Base-by-base conservation (phyloP, 352 stramenopile genomes). In the Globisporangium radiosum region DNA sequence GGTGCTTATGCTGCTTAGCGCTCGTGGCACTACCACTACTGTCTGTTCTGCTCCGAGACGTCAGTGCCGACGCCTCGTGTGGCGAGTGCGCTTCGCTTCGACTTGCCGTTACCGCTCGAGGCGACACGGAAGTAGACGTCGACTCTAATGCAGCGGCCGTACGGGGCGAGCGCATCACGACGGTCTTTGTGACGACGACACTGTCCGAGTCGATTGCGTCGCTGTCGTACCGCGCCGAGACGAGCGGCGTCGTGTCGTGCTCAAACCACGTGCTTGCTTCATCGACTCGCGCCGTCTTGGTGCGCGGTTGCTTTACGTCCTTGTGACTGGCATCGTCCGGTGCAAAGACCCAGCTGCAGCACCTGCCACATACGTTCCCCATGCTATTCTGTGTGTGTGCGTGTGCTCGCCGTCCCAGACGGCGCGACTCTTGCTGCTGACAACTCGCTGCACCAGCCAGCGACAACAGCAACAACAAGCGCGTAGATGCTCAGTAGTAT, bases 211-310 rank as follows among this genome's bases (percentile, higher is more conserved):
- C 72, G 5, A 69, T 58, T 7, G 69, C 59, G 17, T 71, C 69
- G 14, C 65, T 58, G 15, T 74, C 79, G 51, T 86, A 57, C 10
- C 63, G 70, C 14, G 76, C 69, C 9, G 75, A 75, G 9, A 92
- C 59, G 10, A 92, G 71, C 11, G 82, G 76, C 39, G 83, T 63
- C 1, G 72, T 86, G 60, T 85, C 73, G 17, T 88, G 74, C 44
- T 89, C 75, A 47, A 90, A 82, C 79, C 76, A 92, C 7, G 57
- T 54, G 39, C 76, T 69, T 5, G 70, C 61, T 2, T 75, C 68
- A 19, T 73, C 67, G 1, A 60, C 25, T 5, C 57, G 14, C 38
- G 40, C 50, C 1, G 49, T 52, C 38, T 67, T 67, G 37, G 25
- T 56, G 36, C n/a, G 50, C 42, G 45, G 25, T 0, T 33, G 25